phyloP scores from a whole-genome alignment of 225 moss, liverwort and hornwort genomes.

The Marchantia polymorpha region DNA sequence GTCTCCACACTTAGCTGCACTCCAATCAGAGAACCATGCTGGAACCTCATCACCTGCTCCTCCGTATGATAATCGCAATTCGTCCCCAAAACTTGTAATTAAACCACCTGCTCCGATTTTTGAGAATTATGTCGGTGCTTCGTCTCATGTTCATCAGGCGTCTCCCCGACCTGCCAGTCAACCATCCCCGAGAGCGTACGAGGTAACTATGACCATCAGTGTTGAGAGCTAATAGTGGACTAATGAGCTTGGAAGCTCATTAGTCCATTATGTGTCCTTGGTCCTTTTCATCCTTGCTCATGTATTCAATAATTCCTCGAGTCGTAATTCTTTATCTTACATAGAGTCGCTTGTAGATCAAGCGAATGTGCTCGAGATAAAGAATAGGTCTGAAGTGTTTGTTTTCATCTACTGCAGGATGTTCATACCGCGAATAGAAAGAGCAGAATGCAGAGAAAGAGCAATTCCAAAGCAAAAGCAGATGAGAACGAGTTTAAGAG shows the following conservation, averaged over 20 bases:
- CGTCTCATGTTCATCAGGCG: conserved; percentile 9
- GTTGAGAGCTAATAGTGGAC: too few species aligned
- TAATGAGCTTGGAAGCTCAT: too few species aligned
- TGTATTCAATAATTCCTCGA: too few species aligned
- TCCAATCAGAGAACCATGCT: conserved; percentile 17
- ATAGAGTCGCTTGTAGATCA: too few species aligned
- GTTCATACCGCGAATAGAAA: conserved; percentile 22
- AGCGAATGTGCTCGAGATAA: background rate
- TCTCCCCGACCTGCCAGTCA: conserved; percentile 10
- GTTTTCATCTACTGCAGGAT: conserved; percentile 26
- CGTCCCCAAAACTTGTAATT: conserved; percentile 1
- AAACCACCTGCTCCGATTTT: conserved; percentile 3
- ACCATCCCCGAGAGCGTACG: conserved; percentile 16
- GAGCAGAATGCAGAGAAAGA: conserved; percentile 42
- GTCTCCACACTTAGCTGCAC: background rate
- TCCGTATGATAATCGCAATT: background rate
- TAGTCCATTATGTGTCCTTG: too few species aligned
- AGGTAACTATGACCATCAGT: background rate
- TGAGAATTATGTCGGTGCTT: conserved; percentile 22
- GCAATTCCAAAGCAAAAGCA: conserved; percentile 19
- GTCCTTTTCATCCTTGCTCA: too few species aligned
- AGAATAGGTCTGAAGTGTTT: background rate
- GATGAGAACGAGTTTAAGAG: conserved; percentile 20
- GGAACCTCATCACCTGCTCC: conserved; percentile 15
- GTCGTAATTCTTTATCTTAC: too few species aligned